A percentile compares a stretch with the other conserved stretches of the same genome.
Evolutionary conservation across 139 green algal species (phyloP).

Genomic region (Asterochloris sp.): DNA sequence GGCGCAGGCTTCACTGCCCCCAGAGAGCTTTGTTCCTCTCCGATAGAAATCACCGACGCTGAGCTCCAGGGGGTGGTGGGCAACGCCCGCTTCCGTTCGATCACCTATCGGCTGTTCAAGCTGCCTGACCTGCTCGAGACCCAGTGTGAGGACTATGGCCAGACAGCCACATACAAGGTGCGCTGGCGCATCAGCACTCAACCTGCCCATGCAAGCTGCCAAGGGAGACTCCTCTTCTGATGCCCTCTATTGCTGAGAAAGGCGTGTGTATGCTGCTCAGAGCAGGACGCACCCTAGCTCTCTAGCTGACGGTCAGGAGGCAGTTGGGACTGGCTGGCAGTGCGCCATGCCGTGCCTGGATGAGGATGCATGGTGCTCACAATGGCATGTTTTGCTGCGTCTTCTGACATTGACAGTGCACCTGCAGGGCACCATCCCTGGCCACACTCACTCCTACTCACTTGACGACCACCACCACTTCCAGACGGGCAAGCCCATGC

Average conservation of each 20-base stretch:
- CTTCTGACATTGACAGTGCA: background rate
- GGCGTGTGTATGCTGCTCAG: background rate
- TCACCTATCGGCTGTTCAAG: constrained; percentile 98
- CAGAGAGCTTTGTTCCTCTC: constrained; percentile 49
- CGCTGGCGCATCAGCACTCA: background rate
- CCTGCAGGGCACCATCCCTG: constrained; percentile 74
- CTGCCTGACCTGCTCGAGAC: constrained; percentile 77
- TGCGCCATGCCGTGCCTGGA: too few relatives aligned
- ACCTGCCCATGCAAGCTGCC: background rate
- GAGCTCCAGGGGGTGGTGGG: constrained; percentile 72
- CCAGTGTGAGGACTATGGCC: constrained; percentile 87
- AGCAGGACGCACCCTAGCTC: background rate
- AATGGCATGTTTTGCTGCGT: too few relatives aligned
- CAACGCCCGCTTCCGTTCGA: constrained; percentile 84
- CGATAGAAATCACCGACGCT: constrained; percentile 73
- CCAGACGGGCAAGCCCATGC: constrained; percentile 69
- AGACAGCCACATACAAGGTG: constrained; percentile 61
- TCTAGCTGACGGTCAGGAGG: too few relatives aligned
- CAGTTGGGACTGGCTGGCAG: too few relatives aligned
- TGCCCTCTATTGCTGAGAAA: background rate
- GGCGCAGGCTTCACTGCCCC: constrained; percentile 85
- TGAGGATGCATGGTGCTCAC: background rate
- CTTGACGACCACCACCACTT: constrained; percentile 85
- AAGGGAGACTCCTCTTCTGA: background rate
- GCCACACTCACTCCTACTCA: constrained; percentile 58